These are phyloP conservation scores for Mycena galopus DNA, from an alignment of 768 basidiomycete species.

Conservation along the genomic window DNA sequence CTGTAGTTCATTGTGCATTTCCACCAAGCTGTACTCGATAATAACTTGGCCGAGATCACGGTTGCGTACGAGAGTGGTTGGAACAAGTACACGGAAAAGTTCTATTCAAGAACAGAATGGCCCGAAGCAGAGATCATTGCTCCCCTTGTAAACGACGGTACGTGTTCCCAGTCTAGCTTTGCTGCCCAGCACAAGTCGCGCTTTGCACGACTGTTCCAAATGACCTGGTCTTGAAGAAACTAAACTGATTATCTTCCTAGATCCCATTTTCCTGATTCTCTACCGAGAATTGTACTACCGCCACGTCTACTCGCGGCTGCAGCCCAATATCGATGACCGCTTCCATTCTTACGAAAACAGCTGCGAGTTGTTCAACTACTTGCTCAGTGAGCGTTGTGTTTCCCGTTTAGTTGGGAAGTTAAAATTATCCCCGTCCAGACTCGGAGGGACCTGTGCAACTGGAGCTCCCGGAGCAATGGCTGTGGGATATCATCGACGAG, in stretches of 20 bases:
- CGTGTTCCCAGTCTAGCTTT: constrained; percentile 37
- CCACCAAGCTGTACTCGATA: constrained; percentile 91
- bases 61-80: constrained; percentile 96
- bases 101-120: constrained; percentile 95
- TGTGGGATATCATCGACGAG: constrained; percentile 98
- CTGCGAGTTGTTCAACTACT: constrained; percentile 98
- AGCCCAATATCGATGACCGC: constrained; percentile 96
- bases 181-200: too few species aligned
- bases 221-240: neutral
- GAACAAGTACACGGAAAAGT: constrained; percentile 97
- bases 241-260: constrained; percentile 53
- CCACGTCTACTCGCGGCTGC: constrained; percentile 95
- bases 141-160: constrained; percentile 93
- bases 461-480: constrained; percentile 96
- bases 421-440: constrained; percentile 64
- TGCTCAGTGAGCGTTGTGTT: constrained; percentile 78
- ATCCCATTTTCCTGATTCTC: constrained; percentile 95
- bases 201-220: too few species aligned
- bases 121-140: constrained; percentile 97
- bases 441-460: constrained; percentile 95
- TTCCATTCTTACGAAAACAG: constrained; percentile 99
- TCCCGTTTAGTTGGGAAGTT: neutral
- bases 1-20: constrained; percentile 93
- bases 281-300: constrained; percentile 97
- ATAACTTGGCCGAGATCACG: constrained; percentile 92